Percentiles rank a stretch among this genome's conserved stretches.
Conservation (phyloP, 495 filamentous ascomycete genomes). For the Lichina pygmaea region DNA sequence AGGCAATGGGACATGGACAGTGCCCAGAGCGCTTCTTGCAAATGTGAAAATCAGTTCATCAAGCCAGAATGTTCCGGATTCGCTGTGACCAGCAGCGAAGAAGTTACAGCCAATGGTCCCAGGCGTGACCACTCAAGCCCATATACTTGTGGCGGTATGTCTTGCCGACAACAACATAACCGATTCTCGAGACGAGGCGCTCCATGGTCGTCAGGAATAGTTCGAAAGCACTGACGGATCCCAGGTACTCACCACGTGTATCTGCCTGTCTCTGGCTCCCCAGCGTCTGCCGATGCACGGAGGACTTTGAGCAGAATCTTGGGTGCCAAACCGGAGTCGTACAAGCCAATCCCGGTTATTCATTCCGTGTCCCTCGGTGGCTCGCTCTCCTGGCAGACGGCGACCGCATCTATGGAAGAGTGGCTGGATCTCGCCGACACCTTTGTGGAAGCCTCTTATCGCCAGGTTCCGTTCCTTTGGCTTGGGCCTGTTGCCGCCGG, state of each 20-base stretch:
- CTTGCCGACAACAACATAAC: neutral
- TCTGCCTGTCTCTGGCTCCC: constrained; percentile 12
- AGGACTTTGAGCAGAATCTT: constrained; percentile 9
- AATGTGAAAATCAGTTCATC: constrained; percentile 18
- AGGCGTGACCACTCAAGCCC: constrained; percentile 6
- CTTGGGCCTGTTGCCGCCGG: constrained; percentile 21
- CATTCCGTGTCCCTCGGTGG: constrained; percentile 15
- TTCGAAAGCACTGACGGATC: constrained; percentile 1
- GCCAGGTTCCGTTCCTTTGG: constrained; percentile 20
- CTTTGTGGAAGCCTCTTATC: constrained; percentile 6
- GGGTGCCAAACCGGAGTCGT: constrained; percentile 10
- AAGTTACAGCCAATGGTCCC: constrained; percentile 7
- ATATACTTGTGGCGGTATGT: constrained; percentile 7
- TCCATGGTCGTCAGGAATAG: too few relatives aligned
- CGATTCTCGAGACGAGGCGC: too few relatives aligned
- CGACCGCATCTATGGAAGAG: constrained; percentile 18
- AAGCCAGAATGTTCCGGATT: constrained; percentile 11
- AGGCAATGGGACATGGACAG: constrained; percentile 16
- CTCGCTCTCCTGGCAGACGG: constrained; percentile 11
- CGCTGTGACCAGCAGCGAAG: constrained; percentile 12
- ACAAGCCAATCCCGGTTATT: constrained; percentile 20
- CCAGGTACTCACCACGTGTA: constrained; percentile 17
- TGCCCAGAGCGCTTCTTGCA: constrained; percentile 11
- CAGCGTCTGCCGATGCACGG: constrained; percentile 10
- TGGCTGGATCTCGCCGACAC: constrained; percentile 14